Percentiles rank a stretch among this genome's conserved stretches.
Evolutionary conservation across 106 monocot genomes (phyloP).

Genomic region (Dioscorea dumetorum): DNA sequence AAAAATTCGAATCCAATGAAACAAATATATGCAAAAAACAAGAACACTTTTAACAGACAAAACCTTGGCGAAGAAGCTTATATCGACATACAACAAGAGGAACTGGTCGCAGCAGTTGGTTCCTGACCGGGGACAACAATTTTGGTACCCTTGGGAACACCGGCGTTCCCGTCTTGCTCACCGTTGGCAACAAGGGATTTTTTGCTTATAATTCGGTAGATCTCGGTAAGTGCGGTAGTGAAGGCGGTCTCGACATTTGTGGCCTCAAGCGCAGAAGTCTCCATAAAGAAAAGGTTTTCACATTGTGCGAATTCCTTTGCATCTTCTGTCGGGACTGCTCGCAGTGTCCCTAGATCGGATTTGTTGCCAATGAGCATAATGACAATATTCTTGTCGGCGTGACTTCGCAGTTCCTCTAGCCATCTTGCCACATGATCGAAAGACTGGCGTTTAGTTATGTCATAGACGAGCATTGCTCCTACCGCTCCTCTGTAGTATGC

Average conservation of each 20-base stretch:
- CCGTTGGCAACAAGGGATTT: conserved; percentile 10
- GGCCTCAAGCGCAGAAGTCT: conserved; percentile 16
- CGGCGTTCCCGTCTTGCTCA: conserved; percentile 1
- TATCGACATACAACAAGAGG: conserved; percentile 12
- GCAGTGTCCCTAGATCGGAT: conserved; percentile 13
- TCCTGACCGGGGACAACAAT: conserved; percentile 15
- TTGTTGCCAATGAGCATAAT: conserved; percentile 20
- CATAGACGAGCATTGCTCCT: conserved; percentile 13
- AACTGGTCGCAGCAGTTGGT: neutral
- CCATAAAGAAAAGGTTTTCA: conserved; percentile 18
- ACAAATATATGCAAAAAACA: neutral
- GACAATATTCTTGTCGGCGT: conserved; percentile 13
- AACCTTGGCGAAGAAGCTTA: neutral
- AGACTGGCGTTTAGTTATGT: conserved; percentile 13
- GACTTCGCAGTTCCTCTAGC: conserved; percentile 8
- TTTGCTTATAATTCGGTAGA: conserved; percentile 14
- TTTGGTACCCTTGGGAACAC: conserved; percentile 11
- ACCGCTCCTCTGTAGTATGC: conserved; percentile 18
- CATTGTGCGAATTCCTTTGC: conserved; percentile 14
- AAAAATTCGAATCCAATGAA: neutral
- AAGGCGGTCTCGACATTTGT: conserved; percentile 18
- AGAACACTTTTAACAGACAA: too few relatives aligned
- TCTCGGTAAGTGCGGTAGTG: conserved; percentile 8
- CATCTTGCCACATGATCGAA: conserved; percentile 14
- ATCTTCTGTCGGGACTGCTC: conserved; percentile 9